Evolutionary conservation across 306 rosid genomes (phyloP).

Genomic region (Alnus rubra): DNA sequence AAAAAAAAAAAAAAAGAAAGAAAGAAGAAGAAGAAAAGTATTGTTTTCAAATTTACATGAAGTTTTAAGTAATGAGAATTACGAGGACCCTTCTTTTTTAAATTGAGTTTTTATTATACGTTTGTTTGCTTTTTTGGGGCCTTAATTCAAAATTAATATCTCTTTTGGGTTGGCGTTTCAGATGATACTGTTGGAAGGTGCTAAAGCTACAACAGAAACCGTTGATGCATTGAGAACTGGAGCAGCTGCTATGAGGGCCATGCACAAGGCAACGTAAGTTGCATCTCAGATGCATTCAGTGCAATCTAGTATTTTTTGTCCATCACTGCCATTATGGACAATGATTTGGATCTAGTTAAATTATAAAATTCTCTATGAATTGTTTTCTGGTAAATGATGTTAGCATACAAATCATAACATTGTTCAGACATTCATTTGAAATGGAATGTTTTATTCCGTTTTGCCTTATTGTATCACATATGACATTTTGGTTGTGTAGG

Average conservation of each 20-base stretch:
- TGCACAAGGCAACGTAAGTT: slow-evolving; percentile 96
- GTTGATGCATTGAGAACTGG: slow-evolving; percentile 97
- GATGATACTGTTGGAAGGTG: slow-evolving; percentile 99
- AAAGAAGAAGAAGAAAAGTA: neutral
- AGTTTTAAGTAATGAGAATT: neutral
- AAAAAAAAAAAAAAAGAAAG: neutral
- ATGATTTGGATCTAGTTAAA: neutral
- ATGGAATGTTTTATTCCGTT: neutral
- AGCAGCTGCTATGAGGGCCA: slow-evolving; percentile 95
- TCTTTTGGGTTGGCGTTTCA: slow-evolving; percentile 28
- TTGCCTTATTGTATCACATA: neutral
- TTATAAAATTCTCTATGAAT: neutral
- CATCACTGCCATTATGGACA: neutral
- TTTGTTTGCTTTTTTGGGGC: neutral
- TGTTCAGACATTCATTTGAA: neutral
- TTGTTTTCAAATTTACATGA: neutral
- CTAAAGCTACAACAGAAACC: slow-evolving; percentile 98
- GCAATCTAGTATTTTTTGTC: neutral
- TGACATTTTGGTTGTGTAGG: slow-evolving; percentile 46
- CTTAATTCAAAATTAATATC: neutral
- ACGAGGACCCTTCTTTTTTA: neutral
- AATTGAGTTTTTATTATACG: neutral
- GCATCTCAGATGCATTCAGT: neutral
- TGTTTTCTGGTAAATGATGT: neutral
- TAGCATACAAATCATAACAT: neutral